Evolutionary conservation across 768 basidiomycete genomes (phyloP), one percentile per base, ranked within the genome.

Genomic region (Nevesoporus exiguus): DNA sequence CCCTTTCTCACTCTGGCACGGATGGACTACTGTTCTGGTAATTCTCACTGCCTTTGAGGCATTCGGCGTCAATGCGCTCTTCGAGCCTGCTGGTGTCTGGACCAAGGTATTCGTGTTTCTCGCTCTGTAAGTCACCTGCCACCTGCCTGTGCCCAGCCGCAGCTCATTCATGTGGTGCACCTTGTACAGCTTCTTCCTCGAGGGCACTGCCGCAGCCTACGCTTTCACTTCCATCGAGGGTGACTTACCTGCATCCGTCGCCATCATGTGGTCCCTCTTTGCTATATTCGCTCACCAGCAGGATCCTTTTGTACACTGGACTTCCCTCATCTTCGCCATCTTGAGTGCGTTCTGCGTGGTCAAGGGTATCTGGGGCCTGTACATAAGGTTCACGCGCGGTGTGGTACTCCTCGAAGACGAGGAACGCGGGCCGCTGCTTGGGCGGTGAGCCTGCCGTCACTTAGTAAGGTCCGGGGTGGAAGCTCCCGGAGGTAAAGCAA

Each of bases 101-200:
- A 95, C 93, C 66, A 94, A 95, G 66, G 85, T 96, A 66, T 93
- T 95, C 61, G 96, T 94, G 54, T 94, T 97, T 84, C 84, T 98
- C 27, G 90, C 81, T 40, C 76, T 96, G 84, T 90, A 73, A 64
- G 87, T 61, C 53, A 17, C 46, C 37, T 30, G 19, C 50, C 36
- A 15, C 52, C 19, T 41, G 30, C n/a, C 10, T 37, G 30, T 45
- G 13, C 9, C 21, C 21, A 36, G 33, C 36, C 29, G 24, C 54
- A 47, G 49, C 47, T 51, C 31, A 60, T 43, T 55, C 22, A 51
- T 45, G 43, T 45, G 52, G 27, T 29, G 8, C 27, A 41, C 31
- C 30, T 37, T 55, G 29, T 47, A 31, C 54, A 89, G 88, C 55
- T 85, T 96, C 77, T 95, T 95, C 85, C 85, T 95, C 57, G 92